Evolutionary conservation across 805 yeast species (phyloP), one percentile per base, ranked within the genome.

Genomic region (Sugiyamaella boreocaroliniensis): DNA sequence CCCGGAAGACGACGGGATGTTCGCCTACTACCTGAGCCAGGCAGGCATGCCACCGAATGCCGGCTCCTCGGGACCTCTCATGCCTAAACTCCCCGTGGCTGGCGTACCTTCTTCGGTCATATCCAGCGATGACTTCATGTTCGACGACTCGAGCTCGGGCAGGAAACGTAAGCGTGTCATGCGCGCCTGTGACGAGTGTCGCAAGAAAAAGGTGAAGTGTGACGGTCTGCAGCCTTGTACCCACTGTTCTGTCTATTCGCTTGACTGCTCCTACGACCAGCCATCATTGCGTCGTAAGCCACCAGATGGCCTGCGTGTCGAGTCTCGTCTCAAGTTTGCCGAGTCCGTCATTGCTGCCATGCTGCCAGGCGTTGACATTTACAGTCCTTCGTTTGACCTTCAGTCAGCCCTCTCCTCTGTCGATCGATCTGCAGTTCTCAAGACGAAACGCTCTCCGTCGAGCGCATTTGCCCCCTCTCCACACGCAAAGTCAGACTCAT

Each of bases 201-300:
- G 92, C 18, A 78, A 77, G 67, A 85, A 83, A 68, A 86, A 86
- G 64, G 87, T 85, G 57, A 82, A 83, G 64, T 86, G 95, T 68
- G 89, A 85, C 64, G 93, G 92, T 4, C 77, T 78, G 60, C 83
- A 78, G 60, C 93, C 92, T 0, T 86, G 95, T 66, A 77, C 80
- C 32, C 88, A 83, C 66, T 89, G 96, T 65, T 85, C 96, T 1
- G 96, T 88, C 1, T 89, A 88, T 69, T 81, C 87, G 18, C 86
- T 85, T 67, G 70, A 80, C 53, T 89, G 97, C 68, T 81, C 95
- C 0, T 89, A 89, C 65, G 86, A 85, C 63, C 88, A 86, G 62
- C 92, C 95, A 9, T 76, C 84, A 49, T 71, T 76, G 51, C 68
- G 86, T 48, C 80, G 78, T 62, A 80, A 62, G 41, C 55, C 40